A percentile compares a stretch with the other conserved stretches of the same genome.
Conservation (phyloP, 257 asterid species). For the Lithospermum erythrorhizon region DNA sequence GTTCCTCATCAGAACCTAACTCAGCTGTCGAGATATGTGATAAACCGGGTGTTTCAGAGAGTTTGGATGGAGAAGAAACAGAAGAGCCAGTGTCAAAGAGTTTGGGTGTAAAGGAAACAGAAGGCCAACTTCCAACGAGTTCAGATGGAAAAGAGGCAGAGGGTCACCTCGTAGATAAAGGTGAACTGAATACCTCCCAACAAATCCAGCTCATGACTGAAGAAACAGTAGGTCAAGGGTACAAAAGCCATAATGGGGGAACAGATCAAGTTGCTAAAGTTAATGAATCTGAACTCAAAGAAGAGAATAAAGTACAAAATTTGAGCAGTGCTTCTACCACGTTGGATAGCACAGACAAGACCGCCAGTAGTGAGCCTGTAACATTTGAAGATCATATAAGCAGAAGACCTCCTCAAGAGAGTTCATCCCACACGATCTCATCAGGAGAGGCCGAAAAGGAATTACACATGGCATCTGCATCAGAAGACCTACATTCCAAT, state of each 20-base stretch:
- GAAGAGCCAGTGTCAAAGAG: background rate
- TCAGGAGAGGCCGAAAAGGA: constrained; percentile 1
- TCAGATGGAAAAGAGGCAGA: constrained; percentile 8
- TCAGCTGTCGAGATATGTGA: background rate
- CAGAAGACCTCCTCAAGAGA: background rate
- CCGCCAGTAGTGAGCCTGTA: background rate
- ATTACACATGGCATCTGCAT: background rate
- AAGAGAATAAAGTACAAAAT: background rate
- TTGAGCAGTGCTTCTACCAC: background rate
- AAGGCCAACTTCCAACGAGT: background rate
- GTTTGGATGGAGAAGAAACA: constrained; percentile 7
- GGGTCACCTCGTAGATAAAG: background rate
- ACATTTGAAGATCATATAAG: background rate
- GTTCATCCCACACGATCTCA: background rate
- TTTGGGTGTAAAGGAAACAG: constrained; percentile 3
- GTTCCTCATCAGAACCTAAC: constrained; percentile 1
- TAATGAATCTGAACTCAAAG: background rate
- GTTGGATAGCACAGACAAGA: background rate
- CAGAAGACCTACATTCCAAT: background rate
- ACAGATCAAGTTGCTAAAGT: constrained; percentile 1
- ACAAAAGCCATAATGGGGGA: constrained; percentile 5
- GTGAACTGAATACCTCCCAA: background rate
- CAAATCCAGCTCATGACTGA: constrained; percentile 1
- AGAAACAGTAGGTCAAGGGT: constrained; percentile 7
- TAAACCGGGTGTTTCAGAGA: constrained; percentile 1